Percentiles rank a stretch among this genome's conserved stretches.
phyloP scores from a whole-genome alignment of 106 monocot genomes.

The Dendrobium catenatum region DNA sequence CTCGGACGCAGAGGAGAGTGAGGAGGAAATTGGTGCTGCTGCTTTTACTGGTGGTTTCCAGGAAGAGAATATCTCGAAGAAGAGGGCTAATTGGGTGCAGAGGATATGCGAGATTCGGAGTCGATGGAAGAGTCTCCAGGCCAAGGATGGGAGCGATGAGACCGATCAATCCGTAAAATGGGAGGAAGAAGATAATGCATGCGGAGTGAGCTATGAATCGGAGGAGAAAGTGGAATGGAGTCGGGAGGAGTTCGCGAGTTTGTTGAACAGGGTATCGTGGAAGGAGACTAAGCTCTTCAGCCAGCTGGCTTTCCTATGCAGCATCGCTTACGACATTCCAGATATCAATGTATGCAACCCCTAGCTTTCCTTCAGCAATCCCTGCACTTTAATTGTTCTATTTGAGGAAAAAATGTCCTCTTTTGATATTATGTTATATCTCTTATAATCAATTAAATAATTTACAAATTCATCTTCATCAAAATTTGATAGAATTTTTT shows the following conservation, averaged over 20 bases:
- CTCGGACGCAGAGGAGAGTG: conserved; percentile 9
- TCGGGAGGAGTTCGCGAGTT: conserved; percentile 33
- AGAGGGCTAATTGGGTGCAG: conserved; percentile 55
- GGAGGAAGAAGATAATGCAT: conserved; percentile 20
- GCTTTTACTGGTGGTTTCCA: background rate
- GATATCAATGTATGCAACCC: conserved; percentile 48
- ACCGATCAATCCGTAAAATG: conserved; percentile 2
- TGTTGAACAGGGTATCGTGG: conserved; percentile 30
- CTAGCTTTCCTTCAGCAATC: no score
- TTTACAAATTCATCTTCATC: no score
- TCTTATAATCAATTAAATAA: no score
- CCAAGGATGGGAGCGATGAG: conserved; percentile 17
- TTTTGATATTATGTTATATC: no score
- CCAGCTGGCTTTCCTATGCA: conserved; percentile 81
- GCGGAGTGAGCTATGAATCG: conserved; percentile 51
- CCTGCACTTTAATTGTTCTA: background rate
- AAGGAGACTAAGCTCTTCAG: conserved; percentile 54
- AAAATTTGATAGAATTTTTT: no score
- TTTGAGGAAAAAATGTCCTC: background rate
- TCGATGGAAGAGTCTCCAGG: conserved; percentile 39
- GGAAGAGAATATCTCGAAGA: conserved; percentile 1
- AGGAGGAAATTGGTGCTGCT: background rate
- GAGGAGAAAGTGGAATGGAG: conserved; percentile 40
- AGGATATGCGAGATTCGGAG: conserved; percentile 47
- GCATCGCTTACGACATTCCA: conserved; percentile 68